Percentiles rank a stretch among this genome's conserved stretches.
phyloP scores from a whole-genome alignment of 495 filamentous ascomycete genomes.

The Penicillium mononematosum region DNA sequence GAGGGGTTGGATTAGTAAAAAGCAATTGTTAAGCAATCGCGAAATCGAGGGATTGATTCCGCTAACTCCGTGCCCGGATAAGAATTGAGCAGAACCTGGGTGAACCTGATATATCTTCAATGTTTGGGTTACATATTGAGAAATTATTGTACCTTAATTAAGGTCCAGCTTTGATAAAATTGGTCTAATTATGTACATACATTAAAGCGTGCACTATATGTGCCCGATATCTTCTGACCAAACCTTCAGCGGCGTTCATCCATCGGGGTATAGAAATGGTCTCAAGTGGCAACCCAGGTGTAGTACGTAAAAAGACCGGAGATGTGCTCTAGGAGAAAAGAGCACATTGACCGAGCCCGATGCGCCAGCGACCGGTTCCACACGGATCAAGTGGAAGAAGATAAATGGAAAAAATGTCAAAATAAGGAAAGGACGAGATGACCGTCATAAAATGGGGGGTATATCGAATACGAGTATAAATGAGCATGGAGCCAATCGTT shows the following conservation, averaged over 20 bases:
- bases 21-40: constrained; percentile 16
- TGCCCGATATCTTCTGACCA: constrained; percentile 23
- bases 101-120: neutral
- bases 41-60: constrained; percentile 17
- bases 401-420: constrained; percentile 20
- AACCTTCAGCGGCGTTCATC: constrained; percentile 18
- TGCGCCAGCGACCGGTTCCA: constrained; percentile 29
- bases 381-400: constrained; percentile 17
- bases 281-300: constrained; percentile 14
- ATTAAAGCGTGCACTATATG: constrained; percentile 31
- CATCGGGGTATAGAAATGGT: constrained; percentile 4
- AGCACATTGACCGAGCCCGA: constrained; percentile 19
- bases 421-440: constrained; percentile 25
- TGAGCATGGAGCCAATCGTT: constrained; percentile 9
- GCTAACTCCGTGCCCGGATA: constrained; percentile 22
- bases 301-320: constrained; percentile 29
- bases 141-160: constrained; percentile 13
- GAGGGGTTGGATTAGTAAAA: constrained; percentile 33
- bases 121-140: neutral
- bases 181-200: constrained; percentile 36
- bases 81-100: constrained; percentile 13
- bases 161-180: constrained; percentile 26
- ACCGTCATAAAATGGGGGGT: constrained; percentile 35
- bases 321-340: constrained; percentile 11
- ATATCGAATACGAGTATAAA: constrained; percentile 36